Conservation (phyloP, 129 eudicot species). For the Kitagawia praeruptora region DNA sequence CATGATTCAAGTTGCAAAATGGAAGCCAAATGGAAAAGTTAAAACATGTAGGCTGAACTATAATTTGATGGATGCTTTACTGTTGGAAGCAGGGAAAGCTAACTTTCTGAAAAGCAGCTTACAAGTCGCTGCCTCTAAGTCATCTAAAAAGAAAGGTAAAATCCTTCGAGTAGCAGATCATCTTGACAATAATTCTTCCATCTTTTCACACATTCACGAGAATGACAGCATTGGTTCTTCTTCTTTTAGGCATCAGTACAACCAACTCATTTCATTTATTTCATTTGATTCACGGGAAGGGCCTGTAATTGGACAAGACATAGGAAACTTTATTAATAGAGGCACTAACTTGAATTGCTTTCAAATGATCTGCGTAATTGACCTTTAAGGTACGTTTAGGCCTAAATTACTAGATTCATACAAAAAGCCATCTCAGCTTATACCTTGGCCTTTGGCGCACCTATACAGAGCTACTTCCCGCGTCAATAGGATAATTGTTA, state of each 20-base stretch:
- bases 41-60: background rate
- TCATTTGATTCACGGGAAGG: slow-evolving; percentile 18
- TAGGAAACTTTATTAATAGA: slow-evolving; percentile 12
- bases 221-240: background rate
- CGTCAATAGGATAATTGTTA: no score
- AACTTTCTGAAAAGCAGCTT: background rate
- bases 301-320: slow-evolving; percentile 10
- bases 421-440: background rate
- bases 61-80: background rate
- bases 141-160: background rate
- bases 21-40: slow-evolving; percentile 10
- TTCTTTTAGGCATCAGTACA: background rate
- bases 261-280: background rate
- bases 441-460: slow-evolving; percentile 17
- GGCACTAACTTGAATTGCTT: slow-evolving; percentile 8
- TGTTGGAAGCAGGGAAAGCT: background rate
- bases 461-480: no score
- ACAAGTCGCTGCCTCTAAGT: background rate
- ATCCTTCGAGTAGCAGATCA: slow-evolving; percentile 13
- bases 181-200: slow-evolving; percentile 1
- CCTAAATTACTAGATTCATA: slow-evolving; percentile 9
- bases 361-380: slow-evolving; percentile 4
- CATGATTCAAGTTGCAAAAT: slow-evolving; percentile 11
- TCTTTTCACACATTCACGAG: slow-evolving; percentile 7
- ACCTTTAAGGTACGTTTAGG: slow-evolving; percentile 15